Percentiles rank a stretch among this genome's conserved stretches.
Conservation (phyloP, 2,329 filamentous ascomycete genomes). For the Aspergillus sojae region DNA sequence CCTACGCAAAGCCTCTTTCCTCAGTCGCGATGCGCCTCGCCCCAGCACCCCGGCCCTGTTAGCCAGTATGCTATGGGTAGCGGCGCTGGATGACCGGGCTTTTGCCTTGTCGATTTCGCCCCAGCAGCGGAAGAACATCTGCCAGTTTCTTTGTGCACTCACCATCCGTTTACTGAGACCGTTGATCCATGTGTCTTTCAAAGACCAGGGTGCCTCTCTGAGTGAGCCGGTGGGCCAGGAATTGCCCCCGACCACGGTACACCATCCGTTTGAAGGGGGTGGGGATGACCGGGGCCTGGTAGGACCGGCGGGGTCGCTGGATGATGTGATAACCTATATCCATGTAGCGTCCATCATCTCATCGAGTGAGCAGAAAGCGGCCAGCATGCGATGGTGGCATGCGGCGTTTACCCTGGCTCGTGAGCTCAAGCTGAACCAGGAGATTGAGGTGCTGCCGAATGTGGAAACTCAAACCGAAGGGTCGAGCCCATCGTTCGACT, state of each 20-base stretch:
- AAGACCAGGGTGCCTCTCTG: conserved; percentile 49
- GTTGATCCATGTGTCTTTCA: conserved; percentile 73
- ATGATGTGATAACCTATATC: conserved; percentile 90
- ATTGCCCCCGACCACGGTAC: conserved; percentile 71
- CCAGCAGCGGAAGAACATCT: conserved; percentile 79
- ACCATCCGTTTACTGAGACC: conserved; percentile 84
- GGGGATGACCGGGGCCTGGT: conserved; percentile 55
- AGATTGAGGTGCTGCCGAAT: conserved; percentile 57
- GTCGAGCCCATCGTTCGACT: conserved; percentile 37
- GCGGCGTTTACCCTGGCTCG: conserved; percentile 87
- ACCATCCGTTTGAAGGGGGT: conserved; percentile 53
- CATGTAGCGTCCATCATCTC: conserved; percentile 90
- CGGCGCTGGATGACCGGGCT: conserved; percentile 89
- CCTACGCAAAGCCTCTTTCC: conserved; percentile 82
- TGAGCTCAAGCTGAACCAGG: conserved; percentile 83
- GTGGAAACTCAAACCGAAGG: conserved; percentile 33
- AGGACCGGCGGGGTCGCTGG: conserved; percentile 70
- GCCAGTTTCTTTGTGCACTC: conserved; percentile 83
- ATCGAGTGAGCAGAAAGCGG: conserved; percentile 90
- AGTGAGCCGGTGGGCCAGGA: conserved; percentile 66
- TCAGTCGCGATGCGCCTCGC: conserved; percentile 78
- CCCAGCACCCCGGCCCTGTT: conserved; percentile 82
- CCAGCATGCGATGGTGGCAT: conserved; percentile 95
- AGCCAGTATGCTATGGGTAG: conserved; percentile 95
- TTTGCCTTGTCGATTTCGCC: conserved; percentile 82